Conservation (phyloP, 2,329 filamentous ascomycete species). For the Colletotrichum orchidophilum region DNA sequence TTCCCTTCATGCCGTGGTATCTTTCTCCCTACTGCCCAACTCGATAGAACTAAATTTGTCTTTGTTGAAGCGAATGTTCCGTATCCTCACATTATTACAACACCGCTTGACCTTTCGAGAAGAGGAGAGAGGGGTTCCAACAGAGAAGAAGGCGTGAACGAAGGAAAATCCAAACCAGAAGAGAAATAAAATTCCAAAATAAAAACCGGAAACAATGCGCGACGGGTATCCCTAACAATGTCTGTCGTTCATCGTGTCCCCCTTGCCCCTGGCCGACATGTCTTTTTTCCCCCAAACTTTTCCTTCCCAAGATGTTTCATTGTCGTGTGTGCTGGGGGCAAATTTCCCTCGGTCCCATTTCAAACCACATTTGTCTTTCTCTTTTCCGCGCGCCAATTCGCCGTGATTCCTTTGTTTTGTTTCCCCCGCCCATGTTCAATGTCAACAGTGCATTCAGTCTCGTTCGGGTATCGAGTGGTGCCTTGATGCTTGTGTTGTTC, state of each 20-base stretch:
- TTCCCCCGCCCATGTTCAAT: not conserved
- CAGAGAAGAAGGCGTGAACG: constrained; percentile 21
- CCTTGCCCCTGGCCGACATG: constrained; percentile 1
- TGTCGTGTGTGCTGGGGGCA: not conserved
- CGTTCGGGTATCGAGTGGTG: constrained; percentile 12
- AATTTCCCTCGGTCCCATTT: not conserved
- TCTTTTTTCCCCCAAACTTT: constrained; percentile 22
- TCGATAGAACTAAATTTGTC: constrained; percentile 1
- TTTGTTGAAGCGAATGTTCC: constrained; percentile 33
- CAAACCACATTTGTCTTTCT: constrained; percentile 17
- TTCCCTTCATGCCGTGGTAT: not conserved
- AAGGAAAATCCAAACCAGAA: constrained; percentile 23
- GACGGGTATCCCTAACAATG: constrained; percentile 33
- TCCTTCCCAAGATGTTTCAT: constrained; percentile 19
- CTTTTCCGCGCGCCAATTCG: constrained; percentile 24
- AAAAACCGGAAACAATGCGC: constrained; percentile 5
- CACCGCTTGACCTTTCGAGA: constrained; percentile 17
- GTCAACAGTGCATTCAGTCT: constrained; percentile 2
- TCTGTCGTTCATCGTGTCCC: constrained; percentile 22
- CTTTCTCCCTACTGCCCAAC: not conserved
- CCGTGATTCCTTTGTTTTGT: constrained; percentile 10
- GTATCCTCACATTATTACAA: constrained; percentile 28
- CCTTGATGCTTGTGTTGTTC: not conserved
- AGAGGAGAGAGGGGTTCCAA: constrained; percentile 17
- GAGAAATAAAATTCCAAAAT: constrained; percentile 31